phyloP scores from a whole-genome alignment of 257 asterid genomes.

The Solanum verrucosum region DNA sequence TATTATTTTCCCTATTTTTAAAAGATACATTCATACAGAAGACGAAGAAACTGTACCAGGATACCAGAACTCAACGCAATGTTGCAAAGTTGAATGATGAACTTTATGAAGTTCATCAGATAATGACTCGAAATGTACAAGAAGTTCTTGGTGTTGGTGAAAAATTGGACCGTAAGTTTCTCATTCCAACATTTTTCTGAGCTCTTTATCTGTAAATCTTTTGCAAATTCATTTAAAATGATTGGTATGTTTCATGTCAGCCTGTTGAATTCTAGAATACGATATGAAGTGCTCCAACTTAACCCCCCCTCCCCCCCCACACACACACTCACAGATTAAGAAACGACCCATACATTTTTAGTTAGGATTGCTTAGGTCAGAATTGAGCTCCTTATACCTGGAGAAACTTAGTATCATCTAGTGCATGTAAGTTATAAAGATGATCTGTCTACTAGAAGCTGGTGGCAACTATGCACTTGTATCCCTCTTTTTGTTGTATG shows the following conservation, averaged over 20 bases:
- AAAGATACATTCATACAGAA: conserved; percentile 83
- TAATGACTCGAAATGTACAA: conserved; percentile 97
- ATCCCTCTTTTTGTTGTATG: background rate
- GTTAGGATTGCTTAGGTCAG: background rate
- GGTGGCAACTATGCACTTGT: background rate
- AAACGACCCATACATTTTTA: background rate
- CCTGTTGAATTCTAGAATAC: background rate
- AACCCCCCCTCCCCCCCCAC: too few relatives aligned
- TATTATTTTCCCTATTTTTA: conserved; percentile 7
- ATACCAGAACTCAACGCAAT: conserved; percentile 89
- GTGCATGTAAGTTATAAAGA: background rate
- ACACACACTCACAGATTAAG: background rate
- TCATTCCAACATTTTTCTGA: background rate
- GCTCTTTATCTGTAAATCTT: background rate
- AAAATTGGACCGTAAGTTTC: conserved; percentile 86
- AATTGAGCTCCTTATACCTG: background rate
- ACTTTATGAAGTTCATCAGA: conserved; percentile 98
- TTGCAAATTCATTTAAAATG: background rate
- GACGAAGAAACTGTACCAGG: conserved; percentile 90
- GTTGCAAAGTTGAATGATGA: conserved; percentile 88
- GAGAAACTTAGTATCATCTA: background rate
- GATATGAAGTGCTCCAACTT: background rate
- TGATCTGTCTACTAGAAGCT: background rate
- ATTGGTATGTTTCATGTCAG: background rate
- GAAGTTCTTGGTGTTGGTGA: conserved; percentile 99